Evolutionary conservation across 2,329 filamentous ascomycete genomes (phyloP), one percentile per base, ranked within the genome.

Genomic region (Alternaria metachromatica): DNA sequence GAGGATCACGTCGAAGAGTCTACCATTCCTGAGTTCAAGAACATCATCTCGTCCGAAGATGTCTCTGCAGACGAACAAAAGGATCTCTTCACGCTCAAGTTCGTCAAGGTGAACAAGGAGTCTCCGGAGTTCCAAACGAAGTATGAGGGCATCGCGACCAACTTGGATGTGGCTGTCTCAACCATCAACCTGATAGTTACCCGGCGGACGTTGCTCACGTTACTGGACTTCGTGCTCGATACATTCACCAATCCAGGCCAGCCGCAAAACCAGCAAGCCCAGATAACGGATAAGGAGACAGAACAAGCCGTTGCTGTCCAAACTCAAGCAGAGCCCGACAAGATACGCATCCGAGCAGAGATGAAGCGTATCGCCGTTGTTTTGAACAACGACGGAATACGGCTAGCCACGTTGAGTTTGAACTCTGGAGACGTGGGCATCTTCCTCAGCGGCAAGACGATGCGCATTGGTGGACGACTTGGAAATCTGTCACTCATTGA

Each of bases 141-240:
- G 3, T 98, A 97, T 71, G 94, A 98, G 74, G 94, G 94, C 2
- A 91, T 98, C 59, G 94, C 96, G 67, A 97, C 92, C 26, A 97
- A 99, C 72, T 87, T 99, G 48, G 93, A 96, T 64, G 91, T 96
- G 2, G 89, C 90, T 0, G 90, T 99, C 12, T 97, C 96, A 0
- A 99, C 96, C 0, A 97, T 99, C 82, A 98, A 98, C 76, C 80
- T 99, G 21, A 89, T 99, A 33, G 94, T 99, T 9, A 99, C 96
- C 0, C 87, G 96, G 68, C 95, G 92, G 80, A 99, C 96, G 0
- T 83, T 99, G 4, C 85, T 99, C 57, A 99, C 95, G 0, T 83
- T 99, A 1, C 82, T 99, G 46, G 96, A 99, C 78, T 99, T 99
- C 74, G 90, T 97, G 33, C 88, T 99, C 18, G 86, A 94, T 44